Evolutionary conservation across 2,329 filamentous ascomycete genomes (phyloP).

Genomic region (Botrytis fragariae): DNA sequence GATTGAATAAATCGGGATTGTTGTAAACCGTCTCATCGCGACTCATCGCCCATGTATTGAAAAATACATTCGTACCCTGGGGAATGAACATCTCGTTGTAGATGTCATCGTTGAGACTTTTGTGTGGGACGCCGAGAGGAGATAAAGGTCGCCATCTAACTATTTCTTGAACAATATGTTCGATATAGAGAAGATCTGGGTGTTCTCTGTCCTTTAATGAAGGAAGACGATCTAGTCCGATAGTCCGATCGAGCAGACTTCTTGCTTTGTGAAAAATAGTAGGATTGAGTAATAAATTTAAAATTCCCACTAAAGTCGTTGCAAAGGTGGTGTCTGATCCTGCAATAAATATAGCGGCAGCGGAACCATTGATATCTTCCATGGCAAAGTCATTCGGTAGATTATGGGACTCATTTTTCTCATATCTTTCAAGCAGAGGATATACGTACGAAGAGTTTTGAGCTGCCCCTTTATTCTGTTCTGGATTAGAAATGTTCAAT

Average conservation of each 20-base stretch:
- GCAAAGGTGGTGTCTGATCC: slow-evolving; percentile 44
- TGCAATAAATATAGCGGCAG: slow-evolving; percentile 47
- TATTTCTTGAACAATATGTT: slow-evolving; percentile 48
- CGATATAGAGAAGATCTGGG: slow-evolving; percentile 44
- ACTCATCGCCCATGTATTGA: slow-evolving; percentile 55
- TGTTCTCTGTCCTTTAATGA: slow-evolving; percentile 39
- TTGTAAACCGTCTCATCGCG: slow-evolving; percentile 46
- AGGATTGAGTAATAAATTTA: slow-evolving; percentile 41
- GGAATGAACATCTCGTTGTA: slow-evolving; percentile 58
- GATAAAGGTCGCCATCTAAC: slow-evolving; percentile 47
- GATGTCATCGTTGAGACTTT: slow-evolving; percentile 51
- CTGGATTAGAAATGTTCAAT: slow-evolving; percentile 2
- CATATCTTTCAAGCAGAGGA: slow-evolving; percentile 12
- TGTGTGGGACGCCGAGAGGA: slow-evolving; percentile 54
- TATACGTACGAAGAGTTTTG: slow-evolving; percentile 18
- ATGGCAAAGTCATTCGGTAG: slow-evolving; percentile 22
- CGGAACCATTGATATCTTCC: slow-evolving; percentile 46
- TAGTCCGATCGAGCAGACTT: slow-evolving; percentile 47
- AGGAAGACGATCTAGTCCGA: slow-evolving; percentile 34
- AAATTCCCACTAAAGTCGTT: slow-evolving; percentile 43
- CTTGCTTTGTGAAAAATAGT: slow-evolving; percentile 48
- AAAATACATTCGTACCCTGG: slow-evolving; percentile 51
- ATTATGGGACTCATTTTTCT: background rate
- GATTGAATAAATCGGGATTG: slow-evolving; percentile 46
- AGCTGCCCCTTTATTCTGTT: slow-evolving; percentile 18